Evolutionary conservation across 768 basidiomycete genomes (phyloP).

Genomic region (Rhodotorula taiwanensis): DNA sequence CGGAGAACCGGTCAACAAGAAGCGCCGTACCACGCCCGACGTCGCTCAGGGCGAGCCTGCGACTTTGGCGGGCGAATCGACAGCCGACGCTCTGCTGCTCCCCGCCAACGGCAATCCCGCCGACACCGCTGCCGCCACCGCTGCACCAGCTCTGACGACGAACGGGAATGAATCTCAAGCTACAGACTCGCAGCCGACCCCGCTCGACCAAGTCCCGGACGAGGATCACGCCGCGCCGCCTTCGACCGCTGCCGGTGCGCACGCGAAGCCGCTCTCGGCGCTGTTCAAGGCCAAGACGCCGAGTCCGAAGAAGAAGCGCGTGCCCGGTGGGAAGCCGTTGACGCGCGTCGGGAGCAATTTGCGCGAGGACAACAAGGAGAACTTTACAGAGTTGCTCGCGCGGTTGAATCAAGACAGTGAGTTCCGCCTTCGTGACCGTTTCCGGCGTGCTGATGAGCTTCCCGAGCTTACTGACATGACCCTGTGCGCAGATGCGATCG

Average conservation of each 20-base stretch:
- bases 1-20: conserved; percentile 21
- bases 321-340: conserved; percentile 3
- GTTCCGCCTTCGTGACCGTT: not conserved
- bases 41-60: conserved; percentile 6
- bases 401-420: conserved; percentile 27
- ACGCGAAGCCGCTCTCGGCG: conserved; percentile 32
- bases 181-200: not conserved
- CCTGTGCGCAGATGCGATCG: conserved; percentile 10
- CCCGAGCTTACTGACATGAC: not conserved
- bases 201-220: conserved; percentile 14
- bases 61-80: conserved; percentile 6
- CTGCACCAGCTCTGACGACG: not conserved
- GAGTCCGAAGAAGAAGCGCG: conserved; percentile 22
- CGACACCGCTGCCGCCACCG: too few species aligned
- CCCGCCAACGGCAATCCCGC: too few species aligned
- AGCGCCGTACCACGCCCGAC: conserved; percentile 8
- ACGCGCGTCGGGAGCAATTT: not conserved
- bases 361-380: conserved; percentile 19
- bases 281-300: conserved; percentile 17
- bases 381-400: conserved; percentile 33
- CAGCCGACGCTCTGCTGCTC: conserved; percentile 5
- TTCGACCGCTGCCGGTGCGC: conserved; percentile 30
- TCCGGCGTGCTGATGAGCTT: not conserved
- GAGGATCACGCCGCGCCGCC: conserved; percentile 35
- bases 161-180: not conserved